A percentile compares a stretch with the other conserved stretches of the same genome.
These are phyloP conservation scores for Boletellus dicymbophilus DNA, from an alignment of 1,284 basidiomycete genomes.

Conservation along the genomic window DNA sequence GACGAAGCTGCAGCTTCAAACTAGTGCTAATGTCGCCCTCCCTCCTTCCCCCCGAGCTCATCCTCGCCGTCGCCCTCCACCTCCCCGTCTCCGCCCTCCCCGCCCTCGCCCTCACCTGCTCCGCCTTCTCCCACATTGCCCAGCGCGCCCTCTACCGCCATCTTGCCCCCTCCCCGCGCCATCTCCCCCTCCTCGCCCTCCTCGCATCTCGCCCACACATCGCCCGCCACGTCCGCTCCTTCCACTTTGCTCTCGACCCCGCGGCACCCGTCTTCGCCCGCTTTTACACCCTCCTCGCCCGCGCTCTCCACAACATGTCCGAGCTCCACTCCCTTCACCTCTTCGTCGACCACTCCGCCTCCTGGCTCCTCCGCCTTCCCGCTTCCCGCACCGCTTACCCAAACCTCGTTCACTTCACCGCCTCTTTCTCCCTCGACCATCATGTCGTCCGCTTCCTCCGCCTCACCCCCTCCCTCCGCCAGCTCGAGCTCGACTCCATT, in stretches of 20 bases:
- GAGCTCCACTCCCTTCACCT: slow-evolving; percentile 59
- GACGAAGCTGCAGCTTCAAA: no score
- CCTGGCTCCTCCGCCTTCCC: slow-evolving; percentile 50
- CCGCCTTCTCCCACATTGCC: slow-evolving; percentile 46
- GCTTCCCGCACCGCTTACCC: slow-evolving; percentile 35
- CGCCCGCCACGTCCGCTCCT: slow-evolving; percentile 58
- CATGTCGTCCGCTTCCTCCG: slow-evolving; percentile 58
- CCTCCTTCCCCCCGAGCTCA: slow-evolving; percentile 59
- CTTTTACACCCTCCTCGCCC: slow-evolving; percentile 51
- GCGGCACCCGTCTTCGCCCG: slow-evolving; percentile 39
- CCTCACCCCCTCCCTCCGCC: slow-evolving; percentile 48
- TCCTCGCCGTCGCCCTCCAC: slow-evolving; percentile 45
- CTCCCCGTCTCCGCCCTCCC: slow-evolving; percentile 43
- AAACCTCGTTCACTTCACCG: slow-evolving; percentile 54
- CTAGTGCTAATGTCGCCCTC: no score
- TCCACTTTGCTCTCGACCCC: slow-evolving; percentile 53
- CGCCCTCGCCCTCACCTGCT: slow-evolving; percentile 46
- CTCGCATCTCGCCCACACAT: slow-evolving; percentile 54
- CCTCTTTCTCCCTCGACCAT: slow-evolving; percentile 58
- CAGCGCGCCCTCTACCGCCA: slow-evolving; percentile 63
- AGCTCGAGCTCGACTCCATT: slow-evolving; percentile 52
- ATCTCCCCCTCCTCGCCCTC: slow-evolving; percentile 50
- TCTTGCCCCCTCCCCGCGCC: slow-evolving; percentile 48
- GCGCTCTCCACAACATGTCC: slow-evolving; percentile 58
- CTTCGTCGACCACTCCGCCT: slow-evolving; percentile 48